Conservation (phyloP, 768 basidiomycete genomes). For the Roridomyces roridus region DNA sequence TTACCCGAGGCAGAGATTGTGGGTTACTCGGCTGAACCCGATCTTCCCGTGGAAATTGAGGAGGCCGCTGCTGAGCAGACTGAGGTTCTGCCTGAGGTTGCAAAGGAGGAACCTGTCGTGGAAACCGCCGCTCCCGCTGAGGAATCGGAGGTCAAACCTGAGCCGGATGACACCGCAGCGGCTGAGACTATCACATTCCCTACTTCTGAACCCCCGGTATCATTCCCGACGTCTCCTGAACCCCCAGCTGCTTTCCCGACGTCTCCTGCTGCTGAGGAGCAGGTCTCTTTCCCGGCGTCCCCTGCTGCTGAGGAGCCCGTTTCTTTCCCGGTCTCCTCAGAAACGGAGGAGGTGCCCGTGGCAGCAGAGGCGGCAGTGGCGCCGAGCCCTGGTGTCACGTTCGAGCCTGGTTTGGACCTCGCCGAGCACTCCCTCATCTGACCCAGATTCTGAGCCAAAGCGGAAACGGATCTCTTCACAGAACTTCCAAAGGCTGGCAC, state of each 20-base stretch:
- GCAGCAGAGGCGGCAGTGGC: constrained; percentile 31
- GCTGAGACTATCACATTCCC: constrained; percentile 29
- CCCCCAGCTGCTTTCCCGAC: not conserved
- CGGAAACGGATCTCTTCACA: constrained; percentile 84
- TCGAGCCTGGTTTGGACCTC: constrained; percentile 62
- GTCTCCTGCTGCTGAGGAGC: no score
- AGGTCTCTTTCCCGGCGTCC: constrained; percentile 17
- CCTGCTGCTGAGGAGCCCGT: constrained; percentile 32
- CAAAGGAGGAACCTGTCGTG: constrained; percentile 2
- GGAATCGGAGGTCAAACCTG: no score
- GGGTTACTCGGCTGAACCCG: constrained; percentile 50
- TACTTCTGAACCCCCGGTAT: not conserved
- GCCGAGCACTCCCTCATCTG: constrained; percentile 77
- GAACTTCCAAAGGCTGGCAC: constrained; percentile 83
- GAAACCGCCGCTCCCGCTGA: not conserved
- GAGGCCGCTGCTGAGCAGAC: constrained; percentile 6
- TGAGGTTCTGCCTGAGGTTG: constrained; percentile 2
- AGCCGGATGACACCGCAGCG: not conserved
- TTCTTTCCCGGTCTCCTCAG: constrained; percentile 37
- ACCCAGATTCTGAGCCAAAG: constrained; percentile 76
- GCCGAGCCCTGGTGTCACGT: constrained; percentile 62
- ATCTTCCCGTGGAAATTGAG: constrained; percentile 26
- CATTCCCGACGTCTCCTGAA: not conserved
- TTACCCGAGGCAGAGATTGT: constrained; percentile 35
- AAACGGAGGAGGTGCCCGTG: constrained; percentile 33